Evolutionary conservation across 1,284 basidiomycete genomes (phyloP).

Genomic region (Ceratorhiza oryzae-sativae): DNA sequence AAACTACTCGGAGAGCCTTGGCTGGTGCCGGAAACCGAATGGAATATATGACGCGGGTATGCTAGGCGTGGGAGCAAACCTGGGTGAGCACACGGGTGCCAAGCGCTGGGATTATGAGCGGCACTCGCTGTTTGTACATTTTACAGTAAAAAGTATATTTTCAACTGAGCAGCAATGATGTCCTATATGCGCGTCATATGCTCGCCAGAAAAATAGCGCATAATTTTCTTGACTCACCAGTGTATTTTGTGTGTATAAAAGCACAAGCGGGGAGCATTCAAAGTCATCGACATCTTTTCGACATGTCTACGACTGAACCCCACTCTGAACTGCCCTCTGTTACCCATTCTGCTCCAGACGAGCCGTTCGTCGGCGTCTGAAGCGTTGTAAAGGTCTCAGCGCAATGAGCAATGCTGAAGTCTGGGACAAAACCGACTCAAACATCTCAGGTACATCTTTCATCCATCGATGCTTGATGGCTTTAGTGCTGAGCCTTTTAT

Average conservation of each 20-base stretch:
- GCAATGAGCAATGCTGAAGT: neutral
- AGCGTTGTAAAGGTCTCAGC: constrained; percentile 14
- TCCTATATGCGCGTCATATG: neutral
- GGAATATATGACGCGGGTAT: neutral
- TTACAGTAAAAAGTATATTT: neutral
- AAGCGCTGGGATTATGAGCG: neutral
- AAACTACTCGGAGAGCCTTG: neutral
- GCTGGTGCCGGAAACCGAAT: neutral
- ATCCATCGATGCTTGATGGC: neutral
- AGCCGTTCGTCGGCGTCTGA: constrained; percentile 6
- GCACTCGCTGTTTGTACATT: neutral
- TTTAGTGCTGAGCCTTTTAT: neutral
- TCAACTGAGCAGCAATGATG: neutral
- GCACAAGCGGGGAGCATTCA: neutral
- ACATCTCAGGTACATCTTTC: constrained; percentile 1
- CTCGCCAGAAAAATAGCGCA: neutral
- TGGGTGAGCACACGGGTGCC: constrained; percentile 7
- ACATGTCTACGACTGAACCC: neutral
- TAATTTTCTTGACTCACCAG: neutral
- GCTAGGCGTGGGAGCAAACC: neutral
- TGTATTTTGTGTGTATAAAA: neutral
- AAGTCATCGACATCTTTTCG: neutral
- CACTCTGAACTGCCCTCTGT: neutral
- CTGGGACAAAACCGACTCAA: neutral
- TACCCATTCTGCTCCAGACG: neutral